These are phyloP conservation scores for Phytophthora multivora DNA, from an alignment of 352 stramenopile species.

Conservation along the genomic window DNA sequence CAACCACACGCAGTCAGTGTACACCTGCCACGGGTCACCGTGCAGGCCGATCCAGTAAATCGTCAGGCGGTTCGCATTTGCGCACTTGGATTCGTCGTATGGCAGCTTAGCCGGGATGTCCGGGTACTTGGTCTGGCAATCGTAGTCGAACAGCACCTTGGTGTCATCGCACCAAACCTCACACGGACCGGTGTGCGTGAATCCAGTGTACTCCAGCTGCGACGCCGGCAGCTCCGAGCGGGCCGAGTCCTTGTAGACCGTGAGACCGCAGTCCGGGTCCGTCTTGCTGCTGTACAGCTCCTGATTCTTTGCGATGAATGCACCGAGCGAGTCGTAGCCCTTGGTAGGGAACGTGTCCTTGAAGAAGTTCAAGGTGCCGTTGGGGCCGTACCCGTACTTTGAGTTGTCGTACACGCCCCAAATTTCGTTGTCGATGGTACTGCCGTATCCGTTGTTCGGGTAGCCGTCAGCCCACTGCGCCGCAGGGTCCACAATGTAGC, in stretches of 20 bases:
- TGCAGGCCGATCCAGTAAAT: slow-evolving; percentile 69
- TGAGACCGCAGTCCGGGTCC: slow-evolving; percentile 44
- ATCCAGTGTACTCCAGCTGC: slow-evolving; percentile 51
- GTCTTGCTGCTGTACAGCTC: slow-evolving; percentile 38
- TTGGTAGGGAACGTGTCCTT: slow-evolving; percentile 40
- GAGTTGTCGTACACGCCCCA: slow-evolving; percentile 40
- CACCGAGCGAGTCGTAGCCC: slow-evolving; percentile 42
- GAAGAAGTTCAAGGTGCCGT: slow-evolving; percentile 46
- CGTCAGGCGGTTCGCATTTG: slow-evolving; percentile 48
- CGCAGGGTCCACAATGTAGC: slow-evolving; percentile 53
- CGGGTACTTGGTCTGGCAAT: slow-evolving; percentile 54
- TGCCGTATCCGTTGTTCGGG: slow-evolving; percentile 53
- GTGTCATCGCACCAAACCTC: slow-evolving; percentile 67
- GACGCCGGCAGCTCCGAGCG: slow-evolving; percentile 40
- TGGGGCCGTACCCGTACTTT: slow-evolving; percentile 49
- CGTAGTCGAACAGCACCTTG: slow-evolving; percentile 50
- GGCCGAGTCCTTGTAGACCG: slow-evolving; percentile 40
- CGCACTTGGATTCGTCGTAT: slow-evolving; percentile 50
- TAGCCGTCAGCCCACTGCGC: slow-evolving; percentile 43
- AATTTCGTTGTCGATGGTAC: slow-evolving; percentile 47
- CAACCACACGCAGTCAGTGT: slow-evolving; percentile 51
- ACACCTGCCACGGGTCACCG: slow-evolving; percentile 62
- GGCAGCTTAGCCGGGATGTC: slow-evolving; percentile 40
- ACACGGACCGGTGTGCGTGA: slow-evolving; percentile 62
- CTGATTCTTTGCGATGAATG: slow-evolving; percentile 54